phyloP scores from a whole-genome alignment of 163 green algal species.

The Trebouxiophyceae sp. region DNA sequence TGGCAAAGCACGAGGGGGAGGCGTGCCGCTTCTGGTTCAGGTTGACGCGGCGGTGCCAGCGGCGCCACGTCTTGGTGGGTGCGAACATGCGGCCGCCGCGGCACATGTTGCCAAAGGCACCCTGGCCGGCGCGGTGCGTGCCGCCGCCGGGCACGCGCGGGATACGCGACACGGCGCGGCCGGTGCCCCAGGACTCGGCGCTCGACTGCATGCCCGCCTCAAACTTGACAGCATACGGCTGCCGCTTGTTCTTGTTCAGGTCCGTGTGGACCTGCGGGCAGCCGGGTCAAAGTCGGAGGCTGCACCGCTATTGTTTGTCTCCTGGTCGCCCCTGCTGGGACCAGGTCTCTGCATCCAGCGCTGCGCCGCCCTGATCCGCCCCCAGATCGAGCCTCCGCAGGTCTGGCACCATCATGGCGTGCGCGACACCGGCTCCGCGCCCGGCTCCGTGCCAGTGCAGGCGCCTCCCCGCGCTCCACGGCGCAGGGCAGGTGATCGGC shows the following conservation, averaged over 20 bases:
- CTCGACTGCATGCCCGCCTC: conserved; percentile 94
- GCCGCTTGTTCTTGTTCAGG: conserved; percentile 91
- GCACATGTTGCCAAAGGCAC: conserved; percentile 99
- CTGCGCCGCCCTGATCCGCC: background rate
- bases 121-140: conserved; percentile 94
- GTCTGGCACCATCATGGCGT: too few relatives aligned
- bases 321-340: background rate
- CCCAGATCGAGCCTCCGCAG: too few relatives aligned
- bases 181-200: conserved; percentile 98
- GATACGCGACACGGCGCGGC: conserved; percentile 98
- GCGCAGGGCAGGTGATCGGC: too few relatives aligned
- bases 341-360: background rate
- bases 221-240: conserved; percentile 90
- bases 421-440: too few relatives aligned
- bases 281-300: background rate
- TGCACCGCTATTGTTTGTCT: background rate
- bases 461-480: too few relatives aligned
- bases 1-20: too few relatives aligned
- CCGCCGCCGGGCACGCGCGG: conserved; percentile 96
- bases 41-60: conserved; percentile 98
- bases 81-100: conserved; percentile 97
- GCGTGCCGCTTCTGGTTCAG: conserved; percentile 96
- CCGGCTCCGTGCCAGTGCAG: too few relatives aligned
- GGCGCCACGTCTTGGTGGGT: conserved; percentile 94
- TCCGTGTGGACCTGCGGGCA: conserved; percentile 70